These are phyloP conservation scores for Termitomyces sp. DNA, from an alignment of 768 basidiomycete species.

Conservation along the genomic window DNA sequence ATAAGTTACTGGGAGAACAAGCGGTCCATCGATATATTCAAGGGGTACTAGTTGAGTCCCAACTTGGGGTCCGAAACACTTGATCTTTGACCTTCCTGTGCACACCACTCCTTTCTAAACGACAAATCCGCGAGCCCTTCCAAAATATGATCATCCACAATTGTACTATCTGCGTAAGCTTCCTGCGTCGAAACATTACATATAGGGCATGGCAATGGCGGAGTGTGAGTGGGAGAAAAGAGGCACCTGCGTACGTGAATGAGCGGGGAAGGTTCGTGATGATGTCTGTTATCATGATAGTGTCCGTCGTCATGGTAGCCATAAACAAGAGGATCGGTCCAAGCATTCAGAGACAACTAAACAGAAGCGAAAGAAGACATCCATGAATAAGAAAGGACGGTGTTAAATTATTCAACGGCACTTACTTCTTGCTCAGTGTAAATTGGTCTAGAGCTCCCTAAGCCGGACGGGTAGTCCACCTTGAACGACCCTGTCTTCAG, in stretches of 20 bases:
- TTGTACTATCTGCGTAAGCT: not conserved
- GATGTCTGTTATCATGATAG: not conserved
- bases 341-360: not conserved
- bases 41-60: not conserved
- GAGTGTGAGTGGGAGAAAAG: not conserved
- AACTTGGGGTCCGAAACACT: not conserved
- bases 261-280: not conserved
- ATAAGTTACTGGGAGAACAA: too few species aligned
- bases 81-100: not conserved
- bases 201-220: not conserved
- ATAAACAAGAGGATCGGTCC: not conserved
- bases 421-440: not conserved
- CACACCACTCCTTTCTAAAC: not conserved
- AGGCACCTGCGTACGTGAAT: not conserved
- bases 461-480: not conserved
- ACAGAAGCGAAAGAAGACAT: not conserved
- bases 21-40: too few species aligned
- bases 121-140: not conserved
- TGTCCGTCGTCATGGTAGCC: not conserved
- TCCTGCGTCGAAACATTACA: not conserved
- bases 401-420: not conserved
- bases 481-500: not conserved
- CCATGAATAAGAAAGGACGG: not conserved
- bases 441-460: not conserved
- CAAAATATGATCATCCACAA: not conserved